These are phyloP conservation scores for Ostreobium quekettii DNA, from an alignment of 139 green algal genomes.

Conservation along the genomic window DNA sequence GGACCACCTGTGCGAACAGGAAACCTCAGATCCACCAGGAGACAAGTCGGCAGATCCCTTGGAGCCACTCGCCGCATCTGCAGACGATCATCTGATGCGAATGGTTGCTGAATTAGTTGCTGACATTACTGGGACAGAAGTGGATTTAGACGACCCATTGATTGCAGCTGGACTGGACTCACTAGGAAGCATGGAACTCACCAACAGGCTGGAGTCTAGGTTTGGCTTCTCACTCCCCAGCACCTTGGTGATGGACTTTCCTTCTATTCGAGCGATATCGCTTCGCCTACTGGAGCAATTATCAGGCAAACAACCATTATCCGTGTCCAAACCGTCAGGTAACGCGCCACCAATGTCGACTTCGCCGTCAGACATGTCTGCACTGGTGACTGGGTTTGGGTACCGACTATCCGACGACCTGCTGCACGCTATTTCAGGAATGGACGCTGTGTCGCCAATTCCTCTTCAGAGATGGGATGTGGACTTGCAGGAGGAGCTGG, in stretches of 20 bases:
- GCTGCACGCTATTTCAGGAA: not conserved
- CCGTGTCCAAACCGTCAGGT: not conserved
- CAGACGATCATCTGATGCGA: too few relatives aligned
- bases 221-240: conserved; percentile 47
- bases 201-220: conserved; percentile 53
- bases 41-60: too few relatives aligned
- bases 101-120: not conserved
- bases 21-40: too few relatives aligned
- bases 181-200: conserved; percentile 72
- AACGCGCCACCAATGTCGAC: not conserved
- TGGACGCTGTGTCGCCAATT: conserved; percentile 21
- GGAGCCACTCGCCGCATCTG: too few relatives aligned
- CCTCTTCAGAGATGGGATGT: conserved; percentile 39
- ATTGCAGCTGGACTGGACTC: conserved; percentile 69
- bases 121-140: conserved; percentile 16
- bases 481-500: conserved; percentile 23
- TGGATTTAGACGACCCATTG: conserved; percentile 42
- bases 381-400: not conserved
- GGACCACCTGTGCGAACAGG: conserved; percentile 18
- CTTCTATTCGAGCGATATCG: conserved; percentile 16
- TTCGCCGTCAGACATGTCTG: not conserved
- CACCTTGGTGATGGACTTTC: conserved; percentile 67
- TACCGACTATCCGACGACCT: not conserved
- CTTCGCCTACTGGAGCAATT: not conserved
- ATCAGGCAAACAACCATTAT: conserved; percentile 1